These are phyloP conservation scores for Leptographium flavum DNA, from an alignment of 2,329 filamentous ascomycete genomes.

Conservation along the genomic window DNA sequence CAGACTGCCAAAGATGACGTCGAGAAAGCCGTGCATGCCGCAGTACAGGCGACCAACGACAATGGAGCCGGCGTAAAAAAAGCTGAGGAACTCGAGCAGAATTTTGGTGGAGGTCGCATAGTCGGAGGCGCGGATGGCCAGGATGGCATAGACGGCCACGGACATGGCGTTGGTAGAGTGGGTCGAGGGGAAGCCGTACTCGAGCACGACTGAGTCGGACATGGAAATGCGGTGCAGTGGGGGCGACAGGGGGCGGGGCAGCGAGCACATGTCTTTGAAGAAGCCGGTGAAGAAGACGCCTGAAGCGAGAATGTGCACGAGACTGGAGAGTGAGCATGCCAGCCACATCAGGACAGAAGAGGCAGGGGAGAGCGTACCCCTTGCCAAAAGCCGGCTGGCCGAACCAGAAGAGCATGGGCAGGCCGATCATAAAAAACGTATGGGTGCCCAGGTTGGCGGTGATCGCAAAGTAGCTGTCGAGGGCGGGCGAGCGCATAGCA, in stretches of 20 bases:
- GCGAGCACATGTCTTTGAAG: conserved; percentile 83
- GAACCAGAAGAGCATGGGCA: conserved; percentile 95
- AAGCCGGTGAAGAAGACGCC: conserved; percentile 86
- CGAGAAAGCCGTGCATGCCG: conserved; percentile 95
- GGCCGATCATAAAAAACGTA: conserved; percentile 94
- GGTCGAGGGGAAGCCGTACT: conserved; percentile 95
- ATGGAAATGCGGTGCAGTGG: conserved; percentile 91
- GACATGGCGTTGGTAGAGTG: conserved; percentile 96
- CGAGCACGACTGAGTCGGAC: conserved; percentile 86
- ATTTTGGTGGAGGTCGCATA: conserved; percentile 44
- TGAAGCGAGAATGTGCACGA: conserved; percentile 61
- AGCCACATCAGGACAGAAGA: no score
- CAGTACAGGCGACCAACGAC: conserved; percentile 87
- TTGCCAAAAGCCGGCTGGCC: conserved; percentile 74
- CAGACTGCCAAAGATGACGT: conserved; percentile 68
- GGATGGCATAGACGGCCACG: conserved; percentile 65
- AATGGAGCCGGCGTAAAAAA: conserved; percentile 81
- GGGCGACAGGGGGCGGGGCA: conserved; percentile 82
- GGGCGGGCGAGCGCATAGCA: conserved; percentile 61
- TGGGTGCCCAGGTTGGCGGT: conserved; percentile 94
- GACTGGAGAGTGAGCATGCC: conserved; percentile 25
- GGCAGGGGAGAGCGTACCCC: conserved; percentile 56
- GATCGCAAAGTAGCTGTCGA: conserved; percentile 94
- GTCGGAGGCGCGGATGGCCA: conserved; percentile 53
- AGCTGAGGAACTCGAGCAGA: conserved; percentile 53